A percentile compares a stretch with the other conserved stretches of the same genome.
Evolutionary conservation across 495 filamentous ascomycete species (phyloP).

Genomic region (Podospora didyma): DNA sequence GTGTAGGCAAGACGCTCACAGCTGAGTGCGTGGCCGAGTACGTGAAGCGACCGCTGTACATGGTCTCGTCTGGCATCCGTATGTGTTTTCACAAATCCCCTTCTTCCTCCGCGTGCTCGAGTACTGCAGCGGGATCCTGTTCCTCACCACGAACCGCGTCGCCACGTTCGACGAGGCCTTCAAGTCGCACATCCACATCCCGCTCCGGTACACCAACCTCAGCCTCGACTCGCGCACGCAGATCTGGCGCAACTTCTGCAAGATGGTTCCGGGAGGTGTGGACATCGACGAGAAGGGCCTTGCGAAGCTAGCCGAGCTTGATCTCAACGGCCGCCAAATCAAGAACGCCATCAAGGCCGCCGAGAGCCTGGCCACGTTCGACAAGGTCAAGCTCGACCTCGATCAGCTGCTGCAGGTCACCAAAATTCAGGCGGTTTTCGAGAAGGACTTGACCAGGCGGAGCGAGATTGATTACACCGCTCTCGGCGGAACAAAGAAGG

Average conservation of each 20-base stretch:
- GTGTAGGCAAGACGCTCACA: constrained; percentile 39
- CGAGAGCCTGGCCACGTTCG: constrained; percentile 31
- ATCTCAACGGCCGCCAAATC: constrained; percentile 60
- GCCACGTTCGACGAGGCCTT: constrained; percentile 46
- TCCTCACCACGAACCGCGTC: constrained; percentile 52
- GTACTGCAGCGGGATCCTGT: constrained; percentile 49
- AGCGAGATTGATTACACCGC: constrained; percentile 32
- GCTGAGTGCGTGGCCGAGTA: constrained; percentile 48
- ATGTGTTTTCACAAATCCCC: too few species aligned
- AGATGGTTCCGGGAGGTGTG: constrained; percentile 31
- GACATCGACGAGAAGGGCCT: constrained; percentile 41
- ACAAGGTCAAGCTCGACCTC: constrained; percentile 23
- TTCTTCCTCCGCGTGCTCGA: constrained; percentile 50
- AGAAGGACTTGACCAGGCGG: constrained; percentile 28
- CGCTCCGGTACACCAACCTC: constrained; percentile 38
- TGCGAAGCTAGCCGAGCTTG: constrained; percentile 35
- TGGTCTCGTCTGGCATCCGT: constrained; percentile 49
- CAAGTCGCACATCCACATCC: constrained; percentile 48
- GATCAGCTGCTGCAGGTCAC: constrained; percentile 27
- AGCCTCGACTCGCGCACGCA: constrained; percentile 21
- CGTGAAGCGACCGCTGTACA: constrained; percentile 48
- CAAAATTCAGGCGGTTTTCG: constrained; percentile 32
- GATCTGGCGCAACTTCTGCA: constrained; percentile 48
- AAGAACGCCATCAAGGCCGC: constrained; percentile 60
- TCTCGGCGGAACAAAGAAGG: constrained; percentile 21